Base-by-base conservation (phyloP, 306 rosid genomes). In the Mimosa pudica region DNA sequence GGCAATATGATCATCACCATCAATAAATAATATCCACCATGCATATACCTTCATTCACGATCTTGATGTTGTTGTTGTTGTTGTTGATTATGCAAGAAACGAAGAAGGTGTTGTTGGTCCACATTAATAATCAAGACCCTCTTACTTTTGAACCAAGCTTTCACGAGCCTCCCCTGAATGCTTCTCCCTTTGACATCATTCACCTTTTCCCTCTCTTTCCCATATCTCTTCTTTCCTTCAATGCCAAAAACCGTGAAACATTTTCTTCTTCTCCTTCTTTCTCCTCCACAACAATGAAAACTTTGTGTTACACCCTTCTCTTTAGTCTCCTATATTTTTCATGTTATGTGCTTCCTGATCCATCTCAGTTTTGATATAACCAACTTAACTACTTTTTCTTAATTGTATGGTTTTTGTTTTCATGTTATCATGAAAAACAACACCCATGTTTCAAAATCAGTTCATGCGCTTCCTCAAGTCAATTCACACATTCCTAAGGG, bases 131-230 rank as follows among this genome's bases (percentile, higher is more conserved):
- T 64, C 70, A 64, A 64, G 45, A 64, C 55, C 38, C 35, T 63
- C 20, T 38, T 2, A 73, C 91, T 84, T 90, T 88, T 84, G 70
- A 88, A 81, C 92, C 87, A 54, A 84, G 89, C 73, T 84, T 12
- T 90, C 97, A 93, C 97, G 91, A 81, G 96, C 57, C 86, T 71
- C 82, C 84, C 87, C 89, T 93, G 94, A 85, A 74, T 33, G 77
- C 77, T 8, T 82, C 80, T 77, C 79, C 87, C 84, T 85, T 58
- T 80, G 86, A 24, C 42, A 87, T 24, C 84, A 8, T 85, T 82
- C 89, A 76, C 85, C 90, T 89, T 90, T 87, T 84, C 64, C 86
- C 75, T 84, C 89, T 14, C 81, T 75, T 85, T 38, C 75, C 85
- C 89, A 11, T 81, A 77, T 85, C 54, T 74, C 87, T 62, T 74